These are phyloP conservation scores for Nothophoma quercina DNA, from an alignment of 2,329 filamentous ascomycete species.

Conservation along the genomic window DNA sequence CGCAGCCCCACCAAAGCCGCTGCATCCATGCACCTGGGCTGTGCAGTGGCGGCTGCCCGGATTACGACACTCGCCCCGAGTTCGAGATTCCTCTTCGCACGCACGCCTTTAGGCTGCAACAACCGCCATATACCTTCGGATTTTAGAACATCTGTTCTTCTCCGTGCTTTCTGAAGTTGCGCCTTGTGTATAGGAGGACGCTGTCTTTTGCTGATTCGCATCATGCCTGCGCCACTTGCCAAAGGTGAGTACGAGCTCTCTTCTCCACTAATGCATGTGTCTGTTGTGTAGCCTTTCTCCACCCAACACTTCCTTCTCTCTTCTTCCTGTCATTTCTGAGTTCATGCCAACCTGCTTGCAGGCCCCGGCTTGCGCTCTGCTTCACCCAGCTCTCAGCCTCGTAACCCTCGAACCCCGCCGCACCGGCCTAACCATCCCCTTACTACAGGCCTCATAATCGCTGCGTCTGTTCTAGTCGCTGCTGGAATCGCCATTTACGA, in stretches of 20 bases:
- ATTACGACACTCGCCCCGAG: conserved; percentile 15
- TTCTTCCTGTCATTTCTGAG: not conserved
- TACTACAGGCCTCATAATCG: conserved; percentile 66
- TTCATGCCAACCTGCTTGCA: conserved; percentile 44
- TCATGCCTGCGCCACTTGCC: conserved; percentile 52
- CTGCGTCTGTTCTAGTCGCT: conserved; percentile 67
- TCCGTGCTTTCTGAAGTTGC: not conserved
- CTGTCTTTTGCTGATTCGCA: conserved; percentile 12
- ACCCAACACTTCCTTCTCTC: conserved; percentile 6
- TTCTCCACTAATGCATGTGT: conserved; percentile 24
- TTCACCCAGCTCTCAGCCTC: conserved; percentile 16
- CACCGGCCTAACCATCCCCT: conserved; percentile 39
- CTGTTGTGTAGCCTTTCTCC: conserved; percentile 31
- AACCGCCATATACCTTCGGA: not conserved
- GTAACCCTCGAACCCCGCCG: conserved; percentile 14
- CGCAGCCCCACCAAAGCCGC: conserved; percentile 9
- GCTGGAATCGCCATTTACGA: conserved; percentile 70
- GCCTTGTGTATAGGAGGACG: not conserved
- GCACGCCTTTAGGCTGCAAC: conserved; percentile 19
- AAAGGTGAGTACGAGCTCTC: conserved; percentile 46
- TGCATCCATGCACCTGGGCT: conserved; percentile 16
- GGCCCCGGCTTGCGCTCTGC: conserved; percentile 33
- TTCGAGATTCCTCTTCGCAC: conserved; percentile 1
- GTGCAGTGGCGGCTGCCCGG: conserved; percentile 22
- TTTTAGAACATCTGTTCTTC: not conserved